Evolutionary conservation across 805 yeast species (phyloP), one percentile per base, ranked within the genome.

Genomic region (Wickerhamiella lipophila): DNA sequence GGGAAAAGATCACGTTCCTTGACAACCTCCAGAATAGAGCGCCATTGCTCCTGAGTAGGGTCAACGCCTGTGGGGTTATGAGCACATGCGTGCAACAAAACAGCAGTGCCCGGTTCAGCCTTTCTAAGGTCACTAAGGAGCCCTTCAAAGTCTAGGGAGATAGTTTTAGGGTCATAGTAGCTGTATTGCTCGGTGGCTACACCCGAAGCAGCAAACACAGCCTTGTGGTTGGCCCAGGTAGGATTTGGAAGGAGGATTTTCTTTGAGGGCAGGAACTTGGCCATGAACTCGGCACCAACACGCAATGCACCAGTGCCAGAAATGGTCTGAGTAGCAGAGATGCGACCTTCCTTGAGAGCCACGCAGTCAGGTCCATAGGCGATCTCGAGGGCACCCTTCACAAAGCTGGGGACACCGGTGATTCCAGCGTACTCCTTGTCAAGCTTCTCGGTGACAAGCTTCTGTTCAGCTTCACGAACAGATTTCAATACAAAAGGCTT

Each of bases 1-100:
- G 86, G 85, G 59, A 89, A 74, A 66, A 86, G 94, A 48, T 75
- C 68, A 50, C 76, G 72, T 51, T 67, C 62, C 56, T 76, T 74
- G 54, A 85, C 68, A 22, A 78, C 81, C 40, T 73, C 71, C 42
- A 84, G 71, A 47, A 92, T 80, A 59, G 71, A 58, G 42, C 64
- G 64, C 98, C 98, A 89, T 68, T 89, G 83, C 46, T 75, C 82
- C 51, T 71, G 69, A 2, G 83, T 77, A 50, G 97, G 97, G 65
- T 89, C 98, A 57, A 89, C 77, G 38, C 97, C 98, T 19, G 97
- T 89, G 52, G 98, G 97, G 66, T 89, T 89, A 68, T 89, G 98
- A 29, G 97, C 97, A 66, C 96, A 88, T 3, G 97, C 87, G 63
- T 89, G 98, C 52, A 89, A 72, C 50, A 89, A 66, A 57, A 89